Base-by-base conservation (phyloP, 352 stramenopile species). In the Pythium chondricola region DNA sequence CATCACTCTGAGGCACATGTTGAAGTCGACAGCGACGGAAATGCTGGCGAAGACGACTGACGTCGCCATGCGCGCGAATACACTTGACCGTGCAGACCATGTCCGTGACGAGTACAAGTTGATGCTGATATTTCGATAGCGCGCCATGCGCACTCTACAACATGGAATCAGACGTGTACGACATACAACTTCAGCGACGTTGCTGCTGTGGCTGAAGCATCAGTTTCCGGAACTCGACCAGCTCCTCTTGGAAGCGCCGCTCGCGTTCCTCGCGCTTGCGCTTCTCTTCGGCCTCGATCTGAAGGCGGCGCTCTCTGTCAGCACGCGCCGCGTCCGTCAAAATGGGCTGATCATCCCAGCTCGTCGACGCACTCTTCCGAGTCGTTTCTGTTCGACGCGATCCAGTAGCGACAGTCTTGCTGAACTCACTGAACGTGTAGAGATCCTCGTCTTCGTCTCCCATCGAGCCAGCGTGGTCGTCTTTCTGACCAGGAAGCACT, bases 341-440 rank as follows among this genome's bases (percentile, higher is more conserved):
- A 18, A 85, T 85, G 3, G 73, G 71, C 31, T 69, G 54, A 5
- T 85, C 71, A 18, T 83, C 71, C 73, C 73, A 83, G 25, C 22
- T 65, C 38, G 31, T 22, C n/a, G 18, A 4, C 14, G 32, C 10
- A 38, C n/a, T 35, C 21, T 25, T n/a, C 27, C 17, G 21, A 31
- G 33, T 51, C 18, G 26, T 16, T 16, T 47, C 11, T 17, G 6
- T 22, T 26, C 30, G 18, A 36, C 48, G 48, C 11, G 50, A 31
- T 20, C 38, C 37, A 4, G 30, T 39, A 9, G 25, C 42, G 5
- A 53, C 36, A 7, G 47, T 52, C 14, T 58, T 42, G 6, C 51
- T 38, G 29, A 62, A 69, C 39, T 67, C 59, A 22, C 49, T 61
- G 26, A 55, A 67, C 32, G 59, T 58, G 45, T 67, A 67, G 6